Conservation (phyloP, 345 rosid species). For the Corchorus capsularis region DNA sequence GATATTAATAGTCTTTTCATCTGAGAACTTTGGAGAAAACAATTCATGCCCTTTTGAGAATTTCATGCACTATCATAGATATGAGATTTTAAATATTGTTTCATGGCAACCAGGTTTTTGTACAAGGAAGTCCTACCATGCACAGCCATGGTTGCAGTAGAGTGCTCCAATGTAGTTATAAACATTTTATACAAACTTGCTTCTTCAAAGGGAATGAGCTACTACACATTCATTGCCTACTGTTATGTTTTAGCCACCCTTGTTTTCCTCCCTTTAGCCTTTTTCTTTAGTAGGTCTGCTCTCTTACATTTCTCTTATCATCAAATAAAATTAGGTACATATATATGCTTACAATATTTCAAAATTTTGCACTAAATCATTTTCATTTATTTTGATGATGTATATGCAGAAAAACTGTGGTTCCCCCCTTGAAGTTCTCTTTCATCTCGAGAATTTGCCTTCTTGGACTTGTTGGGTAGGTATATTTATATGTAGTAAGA, state of each 20-base stretch:
- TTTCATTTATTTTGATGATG: no score
- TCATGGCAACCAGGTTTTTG: slow-evolving; percentile 16
- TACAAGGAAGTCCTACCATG: slow-evolving; percentile 32
- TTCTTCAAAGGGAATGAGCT: slow-evolving; percentile 34
- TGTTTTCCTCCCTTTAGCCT: slow-evolving; percentile 27
- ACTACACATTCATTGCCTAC: slow-evolving; percentile 27
- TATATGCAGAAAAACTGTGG: slow-evolving; percentile 12
- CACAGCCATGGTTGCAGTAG: slow-evolving; percentile 31
- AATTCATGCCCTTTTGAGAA: no score
- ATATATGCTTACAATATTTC: no score
- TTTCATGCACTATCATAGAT: no score
- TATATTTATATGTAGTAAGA: no score
- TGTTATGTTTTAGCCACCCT: slow-evolving; percentile 31
- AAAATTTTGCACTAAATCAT: neutral
- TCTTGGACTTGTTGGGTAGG: slow-evolving; percentile 33
- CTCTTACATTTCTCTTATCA: neutral
- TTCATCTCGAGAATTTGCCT: slow-evolving; percentile 32
- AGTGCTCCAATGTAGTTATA: slow-evolving; percentile 30
- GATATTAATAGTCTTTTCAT: no score
- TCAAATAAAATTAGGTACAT: neutral
- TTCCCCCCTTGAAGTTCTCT: slow-evolving; percentile 29
- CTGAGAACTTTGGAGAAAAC: no score
- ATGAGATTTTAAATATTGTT: no score
- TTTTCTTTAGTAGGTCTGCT: slow-evolving; percentile 25
- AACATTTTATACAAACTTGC: slow-evolving; percentile 40